Evolutionary conservation across 1,139 yeast genomes (phyloP).

Genomic region (Candida sp.): DNA sequence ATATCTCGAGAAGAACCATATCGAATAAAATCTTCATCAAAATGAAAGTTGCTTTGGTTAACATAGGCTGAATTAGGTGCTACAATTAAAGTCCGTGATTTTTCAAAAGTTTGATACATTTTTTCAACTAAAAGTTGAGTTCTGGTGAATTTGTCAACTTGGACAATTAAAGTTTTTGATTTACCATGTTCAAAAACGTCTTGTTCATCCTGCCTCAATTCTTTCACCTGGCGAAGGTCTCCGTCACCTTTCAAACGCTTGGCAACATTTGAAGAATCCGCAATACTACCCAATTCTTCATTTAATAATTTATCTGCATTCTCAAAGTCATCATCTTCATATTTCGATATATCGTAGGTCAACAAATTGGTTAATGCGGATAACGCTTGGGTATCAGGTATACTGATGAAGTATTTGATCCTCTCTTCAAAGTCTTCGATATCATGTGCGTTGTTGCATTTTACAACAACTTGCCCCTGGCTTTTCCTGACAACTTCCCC

Average conservation of each 20-base stretch:
- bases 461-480: slow-evolving; percentile 1
- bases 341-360: not conserved
- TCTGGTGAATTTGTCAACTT: not conserved
- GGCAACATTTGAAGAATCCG: not conserved
- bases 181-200: not conserved
- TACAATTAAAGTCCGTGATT: not conserved
- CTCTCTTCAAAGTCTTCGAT: slow-evolving; percentile 4
- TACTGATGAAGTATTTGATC: slow-evolving; percentile 7
- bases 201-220: not conserved
- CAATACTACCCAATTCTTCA: not conserved
- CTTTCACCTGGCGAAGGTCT: not conserved
- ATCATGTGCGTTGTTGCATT: slow-evolving; percentile 4
- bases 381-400: slow-evolving; percentile 3
- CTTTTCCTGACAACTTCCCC: slow-evolving; percentile 10
- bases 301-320: not conserved
- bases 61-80: not conserved
- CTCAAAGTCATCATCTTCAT: not conserved
- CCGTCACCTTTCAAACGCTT: not conserved
- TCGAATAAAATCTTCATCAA: slow-evolving; percentile 1
- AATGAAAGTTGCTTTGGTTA: slow-evolving; percentile 1
- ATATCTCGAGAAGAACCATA: slow-evolving; percentile 1
- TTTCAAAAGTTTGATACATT: not conserved
- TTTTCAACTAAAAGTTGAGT: not conserved
- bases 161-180: not conserved
- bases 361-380: slow-evolving; percentile 3